Base-by-base conservation (phyloP, 768 basidiomycete genomes). In the Phylloporus sp. region DNA sequence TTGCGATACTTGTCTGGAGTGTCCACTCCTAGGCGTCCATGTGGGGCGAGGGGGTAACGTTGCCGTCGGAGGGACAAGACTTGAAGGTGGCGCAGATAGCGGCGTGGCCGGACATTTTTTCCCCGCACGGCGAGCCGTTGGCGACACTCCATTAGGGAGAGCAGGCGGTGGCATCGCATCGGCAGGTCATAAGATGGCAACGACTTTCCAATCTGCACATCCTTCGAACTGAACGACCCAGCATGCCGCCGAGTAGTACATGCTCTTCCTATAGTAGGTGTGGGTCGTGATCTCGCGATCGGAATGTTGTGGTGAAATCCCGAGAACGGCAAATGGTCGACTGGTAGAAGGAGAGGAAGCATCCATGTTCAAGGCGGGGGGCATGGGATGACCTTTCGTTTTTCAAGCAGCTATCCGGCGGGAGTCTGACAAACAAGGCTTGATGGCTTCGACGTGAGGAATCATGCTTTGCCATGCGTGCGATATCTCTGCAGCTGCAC, bases 141-240 rank as follows among this genome's bases (percentile, higher is more conserved):
- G 70, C n/a, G 54, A 53, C 41, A 47, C 23, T n/a, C 47, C 53
- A 42, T 38, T 55, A 15, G 56, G 50, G 8, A 72, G 53, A 13
- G 71, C 15, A 10, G 54, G 58, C 2, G 59, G 65, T n/a, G n/a
- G n/a, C n/a, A n/a, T n/a, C n/a, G n/a, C 9, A 55, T 21, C 4
- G 64, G 60, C 3, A 69, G 48, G 36, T 81, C 77, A 53, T 79
- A 78, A n/a, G 83, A 84, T 8, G 88, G 85, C 40, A 89, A 63
- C 44, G 79, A 73, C 66, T 84, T 90, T 32, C 93, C 93, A 41
- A 89, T 82, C 61, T 95, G 84, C 6, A 95, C 86, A 62, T 96
- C 93, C 60, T 90, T 87, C 21, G 77, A 82, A 51, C 93, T 95
- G 70, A 95, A 97, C 4, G 93, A 95, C n/a, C 93, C 93, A 6